Percentiles rank a stretch among this genome's conserved stretches.
phyloP scores from a whole-genome alignment of 2,329 filamentous ascomycete genomes.

The Alternaria triticina region DNA sequence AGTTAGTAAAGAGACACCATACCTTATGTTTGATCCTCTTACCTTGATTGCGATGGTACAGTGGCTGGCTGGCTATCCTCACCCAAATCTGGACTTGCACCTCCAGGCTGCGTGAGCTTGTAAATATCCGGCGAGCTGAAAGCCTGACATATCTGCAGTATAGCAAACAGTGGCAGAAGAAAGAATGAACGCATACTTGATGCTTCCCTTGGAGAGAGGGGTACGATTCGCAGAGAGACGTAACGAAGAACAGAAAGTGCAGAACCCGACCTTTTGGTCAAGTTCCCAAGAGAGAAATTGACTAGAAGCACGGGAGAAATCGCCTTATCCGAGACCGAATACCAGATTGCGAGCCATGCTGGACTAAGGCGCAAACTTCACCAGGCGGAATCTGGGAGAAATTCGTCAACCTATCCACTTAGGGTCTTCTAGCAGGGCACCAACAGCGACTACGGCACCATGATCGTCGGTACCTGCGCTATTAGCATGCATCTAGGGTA shows the following conservation, averaged over 20 bases:
- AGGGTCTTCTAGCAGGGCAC: background rate
- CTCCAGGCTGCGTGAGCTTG: slow-evolving; percentile 1
- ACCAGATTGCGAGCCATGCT: background rate
- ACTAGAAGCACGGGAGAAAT: slow-evolving; percentile 2
- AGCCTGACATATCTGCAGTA: slow-evolving; percentile 9
- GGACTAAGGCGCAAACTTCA: background rate
- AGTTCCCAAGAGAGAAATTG: background rate
- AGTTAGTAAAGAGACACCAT: background rate
- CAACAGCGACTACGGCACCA: background rate
- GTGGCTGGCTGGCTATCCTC: slow-evolving; percentile 1
- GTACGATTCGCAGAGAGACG: background rate
- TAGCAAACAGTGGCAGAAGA: background rate
- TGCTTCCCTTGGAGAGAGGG: background rate
- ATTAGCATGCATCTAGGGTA: background rate
- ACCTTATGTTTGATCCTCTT: background rate
- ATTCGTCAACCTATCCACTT: slow-evolving; percentile 1
- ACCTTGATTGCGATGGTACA: slow-evolving; percentile 11
- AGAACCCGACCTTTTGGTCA: slow-evolving; percentile 6
- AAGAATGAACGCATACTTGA: slow-evolving; percentile 8
- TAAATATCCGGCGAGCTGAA: slow-evolving; percentile 12
- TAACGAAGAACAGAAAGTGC: background rate
- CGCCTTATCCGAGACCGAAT: background rate
- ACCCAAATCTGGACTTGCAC: background rate
- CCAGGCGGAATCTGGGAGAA: background rate
- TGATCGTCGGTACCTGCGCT: slow-evolving; percentile 4